Conservation (phyloP, 306 rosid species). For the Trifolium repens region DNA sequence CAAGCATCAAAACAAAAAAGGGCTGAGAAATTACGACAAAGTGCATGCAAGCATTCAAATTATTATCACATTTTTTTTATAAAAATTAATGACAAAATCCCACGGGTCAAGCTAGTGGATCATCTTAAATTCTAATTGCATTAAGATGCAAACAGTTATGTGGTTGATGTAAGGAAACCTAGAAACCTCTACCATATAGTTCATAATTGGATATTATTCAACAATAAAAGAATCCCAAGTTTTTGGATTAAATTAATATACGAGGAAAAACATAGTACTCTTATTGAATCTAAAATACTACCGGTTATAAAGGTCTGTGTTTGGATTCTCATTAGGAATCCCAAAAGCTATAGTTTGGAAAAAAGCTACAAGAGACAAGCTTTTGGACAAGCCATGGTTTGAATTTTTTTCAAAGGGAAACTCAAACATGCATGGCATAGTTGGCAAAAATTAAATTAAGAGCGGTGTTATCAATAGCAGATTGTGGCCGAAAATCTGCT, state of each 20-base stretch:
- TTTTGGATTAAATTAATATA: not conserved
- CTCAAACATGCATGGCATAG: not conserved
- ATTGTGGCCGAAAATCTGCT: not conserved
- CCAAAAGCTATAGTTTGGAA: not conserved
- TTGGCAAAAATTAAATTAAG: not conserved
- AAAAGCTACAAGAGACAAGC: not conserved
- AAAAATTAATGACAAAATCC: not conserved
- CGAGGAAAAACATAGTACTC: conserved; percentile 13
- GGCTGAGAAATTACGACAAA: conserved; percentile 8
- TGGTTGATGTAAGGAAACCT: conserved; percentile 7
- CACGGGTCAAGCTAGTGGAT: conserved; percentile 16
- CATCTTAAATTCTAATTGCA: conserved; percentile 7
- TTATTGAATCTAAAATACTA: not conserved
- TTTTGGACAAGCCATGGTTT: not conserved
- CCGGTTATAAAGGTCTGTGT: not conserved
- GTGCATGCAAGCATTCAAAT: conserved; percentile 29
- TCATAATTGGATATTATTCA: conserved; percentile 14
- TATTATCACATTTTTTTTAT: not conserved
- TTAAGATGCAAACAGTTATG: conserved; percentile 12
- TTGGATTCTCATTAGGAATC: conserved; percentile 5
- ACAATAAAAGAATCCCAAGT: not conserved
- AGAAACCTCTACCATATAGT: conserved; percentile 7
- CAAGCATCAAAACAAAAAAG: conserved; percentile 2
- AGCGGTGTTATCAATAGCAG: not conserved
- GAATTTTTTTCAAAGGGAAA: conserved; percentile 1